Percentiles rank a stretch among this genome's conserved stretches.
Conservation (phyloP, 169 alveolate species). For the Theileria equi region DNA sequence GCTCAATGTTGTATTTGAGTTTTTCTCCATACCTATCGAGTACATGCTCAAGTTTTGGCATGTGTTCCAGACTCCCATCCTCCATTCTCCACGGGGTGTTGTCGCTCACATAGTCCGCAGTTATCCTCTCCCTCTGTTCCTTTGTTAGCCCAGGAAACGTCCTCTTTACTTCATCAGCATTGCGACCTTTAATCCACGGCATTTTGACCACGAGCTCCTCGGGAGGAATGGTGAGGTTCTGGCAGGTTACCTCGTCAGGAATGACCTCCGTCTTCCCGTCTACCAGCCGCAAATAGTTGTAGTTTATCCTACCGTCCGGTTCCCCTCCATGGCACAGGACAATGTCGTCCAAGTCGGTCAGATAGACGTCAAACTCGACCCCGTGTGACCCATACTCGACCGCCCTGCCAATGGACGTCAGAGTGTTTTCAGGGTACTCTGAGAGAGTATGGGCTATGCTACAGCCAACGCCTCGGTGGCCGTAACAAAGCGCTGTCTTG, state of each 20-base stretch:
- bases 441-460: constrained; percentile 65
- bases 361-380: constrained; percentile 70
- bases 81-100: not conserved
- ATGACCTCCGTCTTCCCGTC: not conserved
- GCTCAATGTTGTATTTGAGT: constrained; percentile 41
- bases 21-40: constrained; percentile 23
- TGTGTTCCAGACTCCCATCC: constrained; percentile 9
- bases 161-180: not conserved
- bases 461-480: constrained; percentile 77
- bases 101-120: too few species aligned
- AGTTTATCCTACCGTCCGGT: not conserved
- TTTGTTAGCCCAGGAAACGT: too few species aligned
- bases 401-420: constrained; percentile 62
- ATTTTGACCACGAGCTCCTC: not conserved
- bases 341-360: constrained; percentile 62
- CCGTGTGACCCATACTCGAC: constrained; percentile 61
- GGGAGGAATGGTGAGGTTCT: constrained; percentile 8
- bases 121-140: too few species aligned
- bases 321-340: constrained; percentile 68
- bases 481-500: too few species aligned
- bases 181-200: constrained; percentile 9
- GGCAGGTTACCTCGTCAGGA: constrained; percentile 2
- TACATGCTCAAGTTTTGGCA: constrained; percentile 57
- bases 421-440: constrained; percentile 67
- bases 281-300: not conserved